Conservation (phyloP, 2,329 filamentous ascomycete species). For the Apiospora sp. region DNA sequence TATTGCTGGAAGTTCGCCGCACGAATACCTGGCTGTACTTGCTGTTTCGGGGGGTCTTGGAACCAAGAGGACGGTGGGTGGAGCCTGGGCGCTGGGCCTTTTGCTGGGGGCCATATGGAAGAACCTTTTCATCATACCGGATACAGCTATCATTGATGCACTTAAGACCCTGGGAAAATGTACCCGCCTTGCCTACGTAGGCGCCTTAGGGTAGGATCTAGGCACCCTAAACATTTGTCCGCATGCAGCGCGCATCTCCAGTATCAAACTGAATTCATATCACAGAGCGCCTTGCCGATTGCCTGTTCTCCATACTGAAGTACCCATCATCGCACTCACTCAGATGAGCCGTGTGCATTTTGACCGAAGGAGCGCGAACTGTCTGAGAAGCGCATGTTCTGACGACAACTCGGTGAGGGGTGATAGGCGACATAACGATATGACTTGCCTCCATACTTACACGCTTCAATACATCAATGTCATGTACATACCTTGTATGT, state of each 20-base stretch:
- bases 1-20: neutral
- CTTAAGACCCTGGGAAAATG: constrained; percentile 11
- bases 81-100: constrained; percentile 2
- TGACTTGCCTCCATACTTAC: no score
- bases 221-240: neutral
- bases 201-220: neutral
- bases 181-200: neutral
- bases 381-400: neutral
- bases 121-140: constrained; percentile 13
- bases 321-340: no score
- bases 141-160: neutral
- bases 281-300: neutral
- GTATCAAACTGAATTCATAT: neutral
- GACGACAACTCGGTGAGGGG: neutral
- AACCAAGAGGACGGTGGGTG: constrained; percentile 11
- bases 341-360: no score
- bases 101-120: constrained; percentile 4
- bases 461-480: no score
- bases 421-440: neutral
- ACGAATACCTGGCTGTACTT: constrained; percentile 12
- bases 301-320: neutral
- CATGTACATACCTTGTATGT: no score
- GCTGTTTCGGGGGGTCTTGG: neutral
- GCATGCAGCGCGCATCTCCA: neutral
- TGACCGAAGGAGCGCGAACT: no score